Percentiles rank a stretch among this genome's conserved stretches.
These are phyloP conservation scores for Euptelea pleiosperma DNA, from an alignment of 164 flowering plant species.

Conservation along the genomic window DNA sequence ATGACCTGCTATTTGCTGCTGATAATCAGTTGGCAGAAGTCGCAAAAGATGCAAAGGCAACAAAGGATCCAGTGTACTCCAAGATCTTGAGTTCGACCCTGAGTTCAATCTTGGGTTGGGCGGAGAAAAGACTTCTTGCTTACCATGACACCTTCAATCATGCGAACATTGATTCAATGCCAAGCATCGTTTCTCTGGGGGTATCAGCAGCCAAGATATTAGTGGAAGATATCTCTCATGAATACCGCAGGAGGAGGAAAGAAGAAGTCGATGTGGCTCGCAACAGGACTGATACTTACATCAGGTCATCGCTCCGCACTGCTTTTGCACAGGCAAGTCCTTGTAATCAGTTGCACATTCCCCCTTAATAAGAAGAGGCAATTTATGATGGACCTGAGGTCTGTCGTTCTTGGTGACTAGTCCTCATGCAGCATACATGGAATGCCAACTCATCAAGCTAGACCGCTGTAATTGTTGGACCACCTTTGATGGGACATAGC, in stretches of 20 bases:
- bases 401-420: neutral
- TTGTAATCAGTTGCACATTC: neutral
- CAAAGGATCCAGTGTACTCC: constrained; percentile 45
- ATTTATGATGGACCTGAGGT: neutral
- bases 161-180: constrained; percentile 51
- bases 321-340: constrained; percentile 86
- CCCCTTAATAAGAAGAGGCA: neutral
- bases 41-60: constrained; percentile 57
- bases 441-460: too few relatives aligned
- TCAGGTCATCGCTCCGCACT: constrained; percentile 69
- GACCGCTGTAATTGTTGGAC: too few relatives aligned
- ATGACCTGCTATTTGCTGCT: constrained; percentile 68
- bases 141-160: constrained; percentile 65
- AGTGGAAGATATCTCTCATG: constrained; percentile 67
- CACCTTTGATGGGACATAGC: too few relatives aligned
- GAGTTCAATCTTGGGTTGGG: constrained; percentile 63
- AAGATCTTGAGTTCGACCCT: constrained; percentile 53
- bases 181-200: constrained; percentile 53
- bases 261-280: constrained; percentile 48
- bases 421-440: neutral
- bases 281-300: constrained; percentile 63
- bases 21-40: constrained; percentile 58
- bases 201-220: constrained; percentile 54
- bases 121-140: constrained; percentile 69
- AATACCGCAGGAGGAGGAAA: constrained; percentile 48